A percentile compares a stretch with the other conserved stretches of the same genome.
Evolutionary conservation across 306 rosid species (phyloP).

Genomic region (Ormosia emarginata): DNA sequence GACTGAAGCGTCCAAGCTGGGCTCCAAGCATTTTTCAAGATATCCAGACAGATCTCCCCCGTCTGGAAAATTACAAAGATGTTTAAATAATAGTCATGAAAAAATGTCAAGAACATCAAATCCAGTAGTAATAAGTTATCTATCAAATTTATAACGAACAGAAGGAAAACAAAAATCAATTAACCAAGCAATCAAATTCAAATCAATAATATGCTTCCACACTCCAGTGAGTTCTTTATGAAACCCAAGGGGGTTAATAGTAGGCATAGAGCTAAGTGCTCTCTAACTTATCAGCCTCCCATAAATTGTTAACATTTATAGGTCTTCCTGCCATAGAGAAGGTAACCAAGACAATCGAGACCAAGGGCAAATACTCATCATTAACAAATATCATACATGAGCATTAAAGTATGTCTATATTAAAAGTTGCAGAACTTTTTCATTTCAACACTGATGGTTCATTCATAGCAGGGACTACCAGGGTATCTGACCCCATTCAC

Average conservation of each 20-base stretch:
- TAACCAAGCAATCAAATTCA: not conserved
- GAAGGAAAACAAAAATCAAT: constrained; percentile 8
- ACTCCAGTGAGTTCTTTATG: not conserved
- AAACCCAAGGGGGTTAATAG: not conserved
- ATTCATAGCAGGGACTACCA: not conserved
- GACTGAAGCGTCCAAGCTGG: constrained; percentile 99
- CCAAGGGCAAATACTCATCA: not conserved
- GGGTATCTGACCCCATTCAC: not conserved
- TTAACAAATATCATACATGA: not conserved
- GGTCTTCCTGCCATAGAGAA: not conserved
- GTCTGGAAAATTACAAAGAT: constrained; percentile 48
- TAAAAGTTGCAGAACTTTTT: not conserved
- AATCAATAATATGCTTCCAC: not conserved
- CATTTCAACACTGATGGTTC: not conserved
- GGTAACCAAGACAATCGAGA: not conserved
- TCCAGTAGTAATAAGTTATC: not conserved
- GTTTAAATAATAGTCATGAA: not conserved
- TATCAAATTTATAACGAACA: not conserved
- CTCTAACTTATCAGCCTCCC: not conserved
- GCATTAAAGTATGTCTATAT: not conserved
- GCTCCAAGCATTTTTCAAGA: constrained; percentile 98
- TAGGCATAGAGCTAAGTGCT: not conserved
- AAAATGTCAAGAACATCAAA: constrained; percentile 10
- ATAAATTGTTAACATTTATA: not conserved
- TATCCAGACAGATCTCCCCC: constrained; percentile 97